Conservation (phyloP, 129 eudicot species). For the Chrysanthemum lavandulifolium region DNA sequence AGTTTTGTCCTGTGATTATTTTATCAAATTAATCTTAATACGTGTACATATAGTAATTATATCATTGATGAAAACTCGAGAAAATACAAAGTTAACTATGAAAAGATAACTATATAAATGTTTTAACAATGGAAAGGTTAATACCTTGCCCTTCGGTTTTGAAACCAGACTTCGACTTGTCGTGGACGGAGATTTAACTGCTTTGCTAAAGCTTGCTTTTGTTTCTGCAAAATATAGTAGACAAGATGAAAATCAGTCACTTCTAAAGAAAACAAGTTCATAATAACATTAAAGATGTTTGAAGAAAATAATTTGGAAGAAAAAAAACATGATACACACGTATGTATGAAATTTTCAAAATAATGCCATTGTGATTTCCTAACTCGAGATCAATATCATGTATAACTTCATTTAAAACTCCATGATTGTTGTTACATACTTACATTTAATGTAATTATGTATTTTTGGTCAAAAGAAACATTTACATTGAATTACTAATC, state of each 20-base stretch:
- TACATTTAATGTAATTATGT: conserved; percentile 5
- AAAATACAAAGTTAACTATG: neutral
- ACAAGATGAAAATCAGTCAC: neutral
- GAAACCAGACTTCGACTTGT: conserved; percentile 99
- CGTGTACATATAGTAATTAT: too few relatives aligned
- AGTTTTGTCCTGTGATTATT: conserved; percentile 64
- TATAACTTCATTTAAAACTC: too few relatives aligned
- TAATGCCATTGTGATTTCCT: too few relatives aligned
- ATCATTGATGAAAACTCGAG: too few relatives aligned
- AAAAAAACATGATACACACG: too few relatives aligned
- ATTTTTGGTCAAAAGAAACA: neutral
- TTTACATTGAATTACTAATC: neutral
- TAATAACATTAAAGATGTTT: too few relatives aligned
- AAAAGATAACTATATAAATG: neutral
- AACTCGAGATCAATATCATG: too few relatives aligned
- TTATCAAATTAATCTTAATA: conserved; percentile 1
- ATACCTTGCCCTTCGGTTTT: conserved; percentile 93
- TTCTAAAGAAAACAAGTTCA: neutral
- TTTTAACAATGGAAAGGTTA: too few relatives aligned
- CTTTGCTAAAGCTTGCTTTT: conserved; percentile 85
- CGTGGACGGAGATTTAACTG: conserved; percentile 92
- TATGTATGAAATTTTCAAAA: too few relatives aligned
- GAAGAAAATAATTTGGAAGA: too few relatives aligned
- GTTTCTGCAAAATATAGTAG: conserved; percentile 51
- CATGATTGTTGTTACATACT: neutral